Base-by-base conservation (phyloP, 164 flowering plant genomes). In the Liquidambar formosana region DNA sequence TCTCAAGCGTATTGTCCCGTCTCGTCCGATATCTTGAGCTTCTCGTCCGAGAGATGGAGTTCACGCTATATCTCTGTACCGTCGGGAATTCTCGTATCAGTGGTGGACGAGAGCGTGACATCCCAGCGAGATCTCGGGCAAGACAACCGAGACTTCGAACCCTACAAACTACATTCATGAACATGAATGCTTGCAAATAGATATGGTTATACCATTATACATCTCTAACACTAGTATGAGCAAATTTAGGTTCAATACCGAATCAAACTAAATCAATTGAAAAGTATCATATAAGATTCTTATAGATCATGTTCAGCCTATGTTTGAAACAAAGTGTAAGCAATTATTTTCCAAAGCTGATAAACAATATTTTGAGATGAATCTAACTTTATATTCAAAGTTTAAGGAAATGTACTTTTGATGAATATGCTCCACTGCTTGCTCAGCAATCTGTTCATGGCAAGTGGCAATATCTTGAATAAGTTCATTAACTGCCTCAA, bases 361-460 rank as follows among this genome's bases (percentile, higher is more conserved):
- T 47, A 44, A 33, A 45, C 10, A 44, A 10, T 60, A 6, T 16
- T 4, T 18, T 0, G 1, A 13, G 16, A 64, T 51, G 9, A 48
- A 45, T 12, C 33, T 51, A 52, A 18, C 18, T 8, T 61, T 33
- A 18, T 44, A 27, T n/a, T 41, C 9, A 64, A 54, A 13, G n/a
- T 33, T 43, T 47, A 16, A 27, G 73, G 21, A 48, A 62, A 68
- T 33, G 22, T 91, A 96, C 99, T 96, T 96, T 33, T 96, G 99
- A 81, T 96, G 99, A 56, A 96, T 96, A 81, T 91, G 99, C 79
- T 96, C 99, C 70, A 96, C 93, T 61, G 99, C 98, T 84, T 96
- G 98, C 71, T 96, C 98, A 61, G 99, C 96, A 77, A 96, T 93
- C 81, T 85, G 96, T 64, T 93, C 97, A 84, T 96, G 97, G 80